Evolutionary conservation across 208 protist species (phyloP).

Genomic region (Trichomonas gallinae): DNA sequence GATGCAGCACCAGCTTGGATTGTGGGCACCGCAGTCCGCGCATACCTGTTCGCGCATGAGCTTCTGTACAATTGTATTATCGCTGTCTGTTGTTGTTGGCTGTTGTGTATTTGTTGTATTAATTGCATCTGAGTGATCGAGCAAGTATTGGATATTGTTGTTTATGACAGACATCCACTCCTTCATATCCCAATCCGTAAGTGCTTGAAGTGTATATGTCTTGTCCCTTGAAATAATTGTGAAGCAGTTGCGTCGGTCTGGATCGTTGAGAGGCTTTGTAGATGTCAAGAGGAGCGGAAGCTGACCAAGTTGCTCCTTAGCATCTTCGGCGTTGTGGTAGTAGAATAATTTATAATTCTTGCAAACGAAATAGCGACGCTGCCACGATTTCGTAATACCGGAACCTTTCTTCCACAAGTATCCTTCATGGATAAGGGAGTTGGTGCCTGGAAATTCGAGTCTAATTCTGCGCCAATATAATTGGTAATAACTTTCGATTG

Average conservation of each 20-base stretch:
- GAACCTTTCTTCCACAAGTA: not conserved
- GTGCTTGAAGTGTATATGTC: not conserved
- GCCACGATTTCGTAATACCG: not conserved
- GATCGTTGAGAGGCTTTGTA: not conserved
- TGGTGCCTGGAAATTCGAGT: not conserved
- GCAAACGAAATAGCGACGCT: not conserved
- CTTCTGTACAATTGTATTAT: not conserved
- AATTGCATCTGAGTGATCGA: not conserved
- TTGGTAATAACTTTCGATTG: not conserved
- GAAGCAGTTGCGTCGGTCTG: not conserved
- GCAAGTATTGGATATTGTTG: slow-evolving; percentile 4
- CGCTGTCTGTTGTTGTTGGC: not conserved
- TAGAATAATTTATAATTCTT: not conserved
- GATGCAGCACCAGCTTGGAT: not conserved
- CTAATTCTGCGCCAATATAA: not conserved
- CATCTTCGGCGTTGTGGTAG: not conserved
- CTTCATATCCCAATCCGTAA: not conserved
- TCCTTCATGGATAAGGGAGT: not conserved
- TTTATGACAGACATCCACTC: not conserved
- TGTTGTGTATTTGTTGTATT: not conserved
- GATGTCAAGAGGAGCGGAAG: not conserved
- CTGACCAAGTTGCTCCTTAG: not conserved
- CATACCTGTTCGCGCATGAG: not conserved
- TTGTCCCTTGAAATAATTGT: not conserved
- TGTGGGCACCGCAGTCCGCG: not conserved